Evolutionary conservation across 192 early-diverging fungal species (phyloP), one percentile per base, ranked within the genome.

Genomic region (Coemansia sp.): DNA sequence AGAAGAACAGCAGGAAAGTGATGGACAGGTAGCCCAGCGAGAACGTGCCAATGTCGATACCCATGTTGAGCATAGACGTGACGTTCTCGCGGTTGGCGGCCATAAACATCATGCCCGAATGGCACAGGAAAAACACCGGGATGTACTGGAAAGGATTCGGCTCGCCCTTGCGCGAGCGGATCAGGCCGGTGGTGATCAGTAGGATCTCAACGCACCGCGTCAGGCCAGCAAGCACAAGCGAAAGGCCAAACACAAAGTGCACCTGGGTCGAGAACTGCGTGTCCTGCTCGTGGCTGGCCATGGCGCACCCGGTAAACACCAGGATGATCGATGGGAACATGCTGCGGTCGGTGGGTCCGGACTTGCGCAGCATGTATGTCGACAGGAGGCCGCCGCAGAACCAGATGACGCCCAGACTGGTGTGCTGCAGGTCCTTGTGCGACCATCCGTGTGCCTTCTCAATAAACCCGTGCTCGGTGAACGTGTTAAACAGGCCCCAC

Each of bases 401-500:
- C 84, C 84, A 86, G 50, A 86, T 75, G 25, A 86, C 81, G 38
- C 84, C 84, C 55, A 86, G 58, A 18, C 80, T 76, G 4, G 84
- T 86, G 53, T 86, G 81, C 51, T 86, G 84, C 53, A 81, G 67
- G 44, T 86, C 84, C 42, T 81, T 80, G 49, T 84, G 80, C 37
- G 73, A 80, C 84, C 84, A 86, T 18, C 72, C 72, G 36, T 75
- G 52, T 5, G 72, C 60, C 49, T 68, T 19, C 17, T 69, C 61
- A 23, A 67, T 50, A 30, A 78, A 82, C 50, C 83, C 75, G 62
- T 86, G 84, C 62, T 86, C 84, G 8, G 84, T 86, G 30, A 83
- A 86, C 9, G 84, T 83, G 55, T 86, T 86, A 46, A 84, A 68
- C 53, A 83, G 79, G 15, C 84, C 84, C 84, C 84, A 86, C 5